Evolutionary conservation across 768 basidiomycete genomes (phyloP), one percentile per base, ranked within the genome.

Genomic region (Tulasnella sp.): DNA sequence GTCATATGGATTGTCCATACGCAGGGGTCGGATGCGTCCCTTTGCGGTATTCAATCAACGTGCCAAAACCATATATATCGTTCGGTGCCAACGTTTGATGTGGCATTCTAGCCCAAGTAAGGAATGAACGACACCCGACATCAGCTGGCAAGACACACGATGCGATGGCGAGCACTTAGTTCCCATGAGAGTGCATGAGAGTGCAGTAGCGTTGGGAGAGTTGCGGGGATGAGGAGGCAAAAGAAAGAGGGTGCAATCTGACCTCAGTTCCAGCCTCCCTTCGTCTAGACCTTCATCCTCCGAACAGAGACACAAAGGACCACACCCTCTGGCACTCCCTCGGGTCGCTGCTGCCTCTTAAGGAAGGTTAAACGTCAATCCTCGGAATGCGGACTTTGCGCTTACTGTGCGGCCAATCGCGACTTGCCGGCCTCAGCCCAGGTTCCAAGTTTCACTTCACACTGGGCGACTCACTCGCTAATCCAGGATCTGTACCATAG

Each of bases 181-280:
- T 25, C 25, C 31, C 31, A 64, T 25, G 14, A 34, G 15, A 64
- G 25, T n/a, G 25, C 58, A 64, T 29, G 58, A n/a, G n/a, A n/a
- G n/a, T n/a, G n/a, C n/a, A 64, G 58, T 64, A 64, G 58, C 58
- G 58, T 64, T 64, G 58, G 25, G 58, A 64, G 58, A 64, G 58
- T 64, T 64, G 58, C 58, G 58, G 58, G 58, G 58, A 64, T 64
- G 58, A 64, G 58, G 58, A 64, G 58, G 58, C 58, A 64, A 64
- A 64, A 64, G 58, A 64, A 64, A 64, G 58, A 64, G 58, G 58
- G 58, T 64, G 58, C 58, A 64, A 64, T 64, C 58, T 64, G 58
- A 64, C 58, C 58, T 64, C 58, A 64, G 58, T 64, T 64, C 58
- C 58, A 64, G 58, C 58, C 58, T 64, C 58, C 2, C 58, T 11